Base-by-base conservation (phyloP, 2,329 filamentous ascomycete species). In the Aspergillus udagawae region DNA sequence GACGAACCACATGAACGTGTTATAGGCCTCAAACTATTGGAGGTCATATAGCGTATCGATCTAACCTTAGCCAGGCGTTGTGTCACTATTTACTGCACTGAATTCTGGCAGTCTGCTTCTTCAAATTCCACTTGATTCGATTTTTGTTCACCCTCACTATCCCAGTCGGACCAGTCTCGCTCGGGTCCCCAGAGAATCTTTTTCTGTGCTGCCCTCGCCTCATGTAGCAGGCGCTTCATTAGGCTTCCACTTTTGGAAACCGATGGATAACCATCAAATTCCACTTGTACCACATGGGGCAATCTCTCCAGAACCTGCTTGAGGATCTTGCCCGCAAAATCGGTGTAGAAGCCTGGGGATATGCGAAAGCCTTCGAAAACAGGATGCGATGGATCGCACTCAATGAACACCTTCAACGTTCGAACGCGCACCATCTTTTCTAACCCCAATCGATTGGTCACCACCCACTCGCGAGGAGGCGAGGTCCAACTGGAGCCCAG, bases 401-500 rank as follows among this genome's bases (percentile, higher is more conserved):
- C 80, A 8, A 86, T 76, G 59, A 86, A 85, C 7, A 87, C 73
- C 59, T 80, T 82, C 49, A 87, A 66, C 3, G 72, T 75, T 48
- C 78, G 74, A 7, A 83, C 69, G 44, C 75, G 75, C 14, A 62
- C 72, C 71, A 79, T 78, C 44, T 82, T 78, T 3, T 70, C 66
- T 38, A 86, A 65, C 0, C 83, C 82, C 7, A 86, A 72, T 1
- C 73, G 64, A 14, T 74, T 69, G 50, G 79, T 77, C 17, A 83
- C 78, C 20, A 76, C 77, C 80, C 84, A 86, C 54, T 77, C 77
- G 52, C 74, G 74, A 14, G 84, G 84, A 25, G 83, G 82, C 42
- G 75, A 75, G 3, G 77, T 82, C 82, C 84, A 86, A 54, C 83
- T 83, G 3, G 82, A 82, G 0, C 84, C 84, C 3, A 86, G 70